phyloP scores from a whole-genome alignment of 208 protist genomes.

The Balamuthia mandrillaris region DNA sequence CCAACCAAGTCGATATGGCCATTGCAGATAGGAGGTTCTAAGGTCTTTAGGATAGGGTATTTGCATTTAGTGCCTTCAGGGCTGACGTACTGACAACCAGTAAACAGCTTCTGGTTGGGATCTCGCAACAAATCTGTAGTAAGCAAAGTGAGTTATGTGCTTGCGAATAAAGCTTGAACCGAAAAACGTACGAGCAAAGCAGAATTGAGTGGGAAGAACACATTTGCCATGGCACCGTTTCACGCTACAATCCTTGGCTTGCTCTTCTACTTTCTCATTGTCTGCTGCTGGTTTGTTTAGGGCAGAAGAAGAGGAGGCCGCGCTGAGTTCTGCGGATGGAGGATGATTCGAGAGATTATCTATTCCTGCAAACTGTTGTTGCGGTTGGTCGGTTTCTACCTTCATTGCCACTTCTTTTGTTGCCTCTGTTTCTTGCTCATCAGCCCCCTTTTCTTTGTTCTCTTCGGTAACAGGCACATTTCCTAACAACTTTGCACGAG shows the following conservation, averaged over 20 bases:
- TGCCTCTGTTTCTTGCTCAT: too few relatives aligned
- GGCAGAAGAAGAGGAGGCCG: too few relatives aligned
- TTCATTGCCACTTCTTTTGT: too few relatives aligned
- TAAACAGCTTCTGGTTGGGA: conserved; percentile 19
- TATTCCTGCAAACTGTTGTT: too few relatives aligned
- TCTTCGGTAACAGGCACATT: too few relatives aligned
- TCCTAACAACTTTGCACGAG: too few relatives aligned
- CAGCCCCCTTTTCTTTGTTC: too few relatives aligned
- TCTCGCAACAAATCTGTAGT: conserved; percentile 17
- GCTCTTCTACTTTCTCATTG: background rate
- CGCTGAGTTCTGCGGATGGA: too few relatives aligned
- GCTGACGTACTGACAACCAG: background rate
- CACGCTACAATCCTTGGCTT: background rate
- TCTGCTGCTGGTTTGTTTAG: background rate
- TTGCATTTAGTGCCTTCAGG: background rate
- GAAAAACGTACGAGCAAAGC: background rate
- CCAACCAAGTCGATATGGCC: background rate
- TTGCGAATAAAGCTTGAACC: background rate
- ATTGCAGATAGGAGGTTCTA: background rate
- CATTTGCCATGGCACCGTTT: background rate
- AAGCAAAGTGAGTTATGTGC: background rate
- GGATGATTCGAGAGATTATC: too few relatives aligned
- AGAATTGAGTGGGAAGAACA: background rate
- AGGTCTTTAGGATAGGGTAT: background rate
- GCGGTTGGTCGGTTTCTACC: too few relatives aligned